Evolutionary conservation across 441 rosid genomes (phyloP).

Genomic region (Pelargonium myrrhifolium): DNA sequence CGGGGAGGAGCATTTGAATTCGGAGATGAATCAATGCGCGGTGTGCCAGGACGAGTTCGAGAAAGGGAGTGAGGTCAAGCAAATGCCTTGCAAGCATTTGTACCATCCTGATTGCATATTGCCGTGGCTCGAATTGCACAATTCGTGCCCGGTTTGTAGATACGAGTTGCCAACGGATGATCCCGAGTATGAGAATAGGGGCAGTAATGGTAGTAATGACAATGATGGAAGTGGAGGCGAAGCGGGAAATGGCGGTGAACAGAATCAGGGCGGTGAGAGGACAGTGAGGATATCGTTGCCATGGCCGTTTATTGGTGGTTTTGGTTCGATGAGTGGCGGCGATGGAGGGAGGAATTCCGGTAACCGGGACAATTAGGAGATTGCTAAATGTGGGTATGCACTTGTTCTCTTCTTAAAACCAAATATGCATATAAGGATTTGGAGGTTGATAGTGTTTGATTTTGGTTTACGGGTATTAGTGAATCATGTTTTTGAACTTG

Average conservation of each 20-base stretch:
- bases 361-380: too few species aligned
- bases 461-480: too few species aligned
- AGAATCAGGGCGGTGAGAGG: background rate
- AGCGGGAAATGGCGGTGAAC: background rate
- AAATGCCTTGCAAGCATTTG: constrained; percentile 21
- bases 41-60: constrained; percentile 21
- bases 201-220: background rate
- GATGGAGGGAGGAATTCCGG: too few species aligned
- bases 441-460: too few species aligned
- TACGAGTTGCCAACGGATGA: constrained; percentile 20
- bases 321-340: background rate
- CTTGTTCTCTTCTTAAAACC: too few species aligned
- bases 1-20: constrained; percentile 11
- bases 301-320: background rate
- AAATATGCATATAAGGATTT: too few species aligned
- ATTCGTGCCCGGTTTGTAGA: constrained; percentile 21
- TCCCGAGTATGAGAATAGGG: constrained; percentile 8
- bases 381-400: too few species aligned
- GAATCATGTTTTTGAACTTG: too few species aligned
- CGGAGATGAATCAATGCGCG: constrained; percentile 21
- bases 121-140: constrained; percentile 20
- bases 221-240: background rate
- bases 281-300: background rate
- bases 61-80: constrained; percentile 16
- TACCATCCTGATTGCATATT: constrained; percentile 19